Percentiles rank a stretch among this genome's conserved stretches.
phyloP scores from a whole-genome alignment of 2,329 filamentous ascomycete species.

The Exophiala spinifera region DNA sequence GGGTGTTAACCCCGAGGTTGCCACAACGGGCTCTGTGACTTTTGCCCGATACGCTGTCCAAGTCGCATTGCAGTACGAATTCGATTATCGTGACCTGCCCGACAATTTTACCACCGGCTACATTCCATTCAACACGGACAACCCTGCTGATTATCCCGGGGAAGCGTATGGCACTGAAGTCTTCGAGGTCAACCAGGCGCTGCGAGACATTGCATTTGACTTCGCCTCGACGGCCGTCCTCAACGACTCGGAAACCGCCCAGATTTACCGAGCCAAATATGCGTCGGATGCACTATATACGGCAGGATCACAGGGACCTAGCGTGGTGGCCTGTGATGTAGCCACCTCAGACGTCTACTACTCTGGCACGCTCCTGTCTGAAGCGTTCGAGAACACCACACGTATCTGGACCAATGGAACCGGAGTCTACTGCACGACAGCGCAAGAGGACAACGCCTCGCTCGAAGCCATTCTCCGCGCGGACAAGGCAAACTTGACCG shows the following conservation, averaged over 20 bases:
- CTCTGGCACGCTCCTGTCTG: conserved; percentile 58
- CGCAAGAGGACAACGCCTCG: conserved; percentile 70
- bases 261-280: conserved; percentile 57
- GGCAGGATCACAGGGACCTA: conserved; percentile 48
- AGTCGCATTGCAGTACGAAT: conserved; percentile 72
- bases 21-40: conserved; percentile 64
- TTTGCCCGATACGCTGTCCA: conserved; percentile 69
- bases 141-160: conserved; percentile 56
- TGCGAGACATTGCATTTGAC: conserved; percentile 53
- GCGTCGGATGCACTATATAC: conserved; percentile 36
- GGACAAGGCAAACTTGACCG: conserved; percentile 55
- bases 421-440: conserved; percentile 66
- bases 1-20: conserved; percentile 67
- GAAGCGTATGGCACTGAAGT: conserved; percentile 66
- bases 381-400: conserved; percentile 65
- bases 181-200: conserved; percentile 61
- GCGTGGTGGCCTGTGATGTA: conserved; percentile 62
- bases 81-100: conserved; percentile 67
- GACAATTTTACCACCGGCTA: conserved; percentile 65
- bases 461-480: conserved; percentile 64
- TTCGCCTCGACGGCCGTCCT: conserved; percentile 55
- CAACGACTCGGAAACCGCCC: conserved; percentile 49
- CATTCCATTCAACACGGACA: conserved; percentile 59
- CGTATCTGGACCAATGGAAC: conserved; percentile 64
- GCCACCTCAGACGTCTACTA: conserved; percentile 72